Evolutionary conservation across 2,329 filamentous ascomycete genomes (phyloP), one percentile per base, ranked within the genome.

Genomic region (Cladosporium sp.): DNA sequence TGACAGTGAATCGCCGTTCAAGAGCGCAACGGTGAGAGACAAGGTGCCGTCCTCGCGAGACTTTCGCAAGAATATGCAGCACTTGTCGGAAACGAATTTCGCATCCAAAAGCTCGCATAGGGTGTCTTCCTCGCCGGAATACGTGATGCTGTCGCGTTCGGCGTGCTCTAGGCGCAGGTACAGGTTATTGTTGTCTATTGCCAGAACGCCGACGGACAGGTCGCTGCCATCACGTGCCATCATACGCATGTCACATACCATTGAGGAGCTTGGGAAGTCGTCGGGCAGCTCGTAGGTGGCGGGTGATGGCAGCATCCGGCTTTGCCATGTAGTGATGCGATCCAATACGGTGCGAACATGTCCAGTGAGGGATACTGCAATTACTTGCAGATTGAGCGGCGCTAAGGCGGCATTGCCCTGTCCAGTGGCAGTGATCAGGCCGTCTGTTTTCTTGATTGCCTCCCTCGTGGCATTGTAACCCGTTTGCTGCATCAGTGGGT

Each of bases 241-340:
- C 48, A 50, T 50, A 19, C 48, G 48, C 40, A 50, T 50, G 31
- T 50, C 48, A 16, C 48, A 50, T 16, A 40, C 40, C 31, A 32
- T 40, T 16, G 48, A 28, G 9, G 34, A 32, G 40, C 16, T 18
- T 11, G 48, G 40, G 3, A 52, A 35, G 18, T 16, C 7, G 33
- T 18, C 31, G 13, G 52, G 43, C 14, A 45, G 22, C 10, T 38
- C 28, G 41, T 37, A 41, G 9, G 52, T 49, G 19, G 22, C 28
- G 32, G 14, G 16, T 9, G 48, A 37, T 8, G 48, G 48, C 1
- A 67, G 58, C 57, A 66, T 59, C 18, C 56, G 62, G 40, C 70
- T 68, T 49, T 75, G 72, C 72, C 72, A 75, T n/a, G 58, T 59
- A 8, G 69, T 71, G 34, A 75, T 71, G 40, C 69, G 67, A 41